Conservation (phyloP, 805 yeast genomes). For the Yamadazyma kitorensis region DNA sequence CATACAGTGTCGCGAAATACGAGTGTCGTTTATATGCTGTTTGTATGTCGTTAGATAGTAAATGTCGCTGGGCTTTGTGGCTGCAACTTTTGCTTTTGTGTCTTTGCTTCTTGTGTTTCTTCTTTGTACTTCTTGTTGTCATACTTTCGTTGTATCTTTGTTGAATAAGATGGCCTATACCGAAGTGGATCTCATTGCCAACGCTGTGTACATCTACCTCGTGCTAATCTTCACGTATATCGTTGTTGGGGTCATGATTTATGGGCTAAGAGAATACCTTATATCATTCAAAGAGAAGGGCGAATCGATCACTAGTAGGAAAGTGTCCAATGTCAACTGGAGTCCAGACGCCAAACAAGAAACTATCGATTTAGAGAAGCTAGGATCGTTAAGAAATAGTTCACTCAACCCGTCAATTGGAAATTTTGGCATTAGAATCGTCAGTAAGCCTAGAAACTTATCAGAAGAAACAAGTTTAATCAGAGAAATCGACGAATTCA, state of each 20-base stretch:
- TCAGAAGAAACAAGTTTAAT: neutral
- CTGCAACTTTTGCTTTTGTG: conserved; percentile 7
- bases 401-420: too few species aligned
- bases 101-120: too few species aligned
- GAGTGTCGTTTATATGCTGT: conserved; percentile 1
- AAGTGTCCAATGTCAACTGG: conserved; percentile 5
- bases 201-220: conserved; percentile 24
- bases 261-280: conserved; percentile 24
- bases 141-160: too few species aligned
- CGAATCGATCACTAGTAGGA: conserved; percentile 8
- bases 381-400: conserved; percentile 11
- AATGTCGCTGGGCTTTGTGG: conserved; percentile 8
- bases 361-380: conserved; percentile 8
- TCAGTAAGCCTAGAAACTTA: neutral
- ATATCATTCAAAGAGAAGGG: conserved; percentile 10
- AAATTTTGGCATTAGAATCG: neutral
- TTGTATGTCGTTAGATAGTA: conserved; percentile 2
- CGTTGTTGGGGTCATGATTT: conserved; percentile 18
- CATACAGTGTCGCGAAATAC: neutral
- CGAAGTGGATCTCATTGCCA: conserved; percentile 22
- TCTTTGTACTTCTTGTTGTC: too few species aligned
- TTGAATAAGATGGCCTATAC: too few species aligned
- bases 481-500: conserved; percentile 6
- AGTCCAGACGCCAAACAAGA: conserved; percentile 1
- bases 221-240: conserved; percentile 19